Conservation (phyloP, 345 rosid genomes). For the Theobroma cacao region DNA sequence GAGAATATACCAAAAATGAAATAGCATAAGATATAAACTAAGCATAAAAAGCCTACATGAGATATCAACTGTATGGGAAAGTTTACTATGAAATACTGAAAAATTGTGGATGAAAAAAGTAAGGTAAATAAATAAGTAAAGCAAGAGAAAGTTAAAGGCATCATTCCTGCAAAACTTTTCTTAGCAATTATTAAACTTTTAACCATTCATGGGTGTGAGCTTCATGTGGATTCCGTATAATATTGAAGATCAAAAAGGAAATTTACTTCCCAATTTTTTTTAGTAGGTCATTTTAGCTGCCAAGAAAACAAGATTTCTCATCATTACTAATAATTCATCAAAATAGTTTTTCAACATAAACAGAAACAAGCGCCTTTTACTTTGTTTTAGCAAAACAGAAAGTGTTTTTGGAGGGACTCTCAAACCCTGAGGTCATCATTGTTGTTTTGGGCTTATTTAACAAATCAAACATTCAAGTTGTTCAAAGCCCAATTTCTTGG, state of each 20-base stretch:
- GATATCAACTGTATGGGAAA: constrained; percentile 5
- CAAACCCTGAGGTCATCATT: too few relatives aligned
- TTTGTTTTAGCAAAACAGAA: neutral
- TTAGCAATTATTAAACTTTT: neutral
- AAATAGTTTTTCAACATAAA: neutral
- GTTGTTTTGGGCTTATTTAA: too few relatives aligned
- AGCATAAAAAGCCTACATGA: neutral
- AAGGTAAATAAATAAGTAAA: neutral
- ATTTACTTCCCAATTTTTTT: neutral
- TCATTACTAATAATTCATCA: neutral
- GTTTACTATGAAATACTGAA: neutral
- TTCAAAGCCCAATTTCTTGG: too few relatives aligned
- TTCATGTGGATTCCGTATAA: neutral
- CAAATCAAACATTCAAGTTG: too few relatives aligned
- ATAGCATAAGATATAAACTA: neutral
- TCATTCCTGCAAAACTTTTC: neutral
- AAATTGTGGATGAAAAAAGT: neutral
- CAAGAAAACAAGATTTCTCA: neutral
- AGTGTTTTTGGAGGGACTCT: too few relatives aligned
- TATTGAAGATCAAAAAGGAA: neutral
- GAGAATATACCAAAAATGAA: neutral
- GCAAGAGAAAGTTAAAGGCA: neutral
- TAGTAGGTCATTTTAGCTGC: neutral
- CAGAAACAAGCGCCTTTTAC: neutral
- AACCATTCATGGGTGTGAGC: neutral